Conservation (phyloP, 2,329 filamentous ascomycete genomes). For the Sporothrix curviconia region DNA sequence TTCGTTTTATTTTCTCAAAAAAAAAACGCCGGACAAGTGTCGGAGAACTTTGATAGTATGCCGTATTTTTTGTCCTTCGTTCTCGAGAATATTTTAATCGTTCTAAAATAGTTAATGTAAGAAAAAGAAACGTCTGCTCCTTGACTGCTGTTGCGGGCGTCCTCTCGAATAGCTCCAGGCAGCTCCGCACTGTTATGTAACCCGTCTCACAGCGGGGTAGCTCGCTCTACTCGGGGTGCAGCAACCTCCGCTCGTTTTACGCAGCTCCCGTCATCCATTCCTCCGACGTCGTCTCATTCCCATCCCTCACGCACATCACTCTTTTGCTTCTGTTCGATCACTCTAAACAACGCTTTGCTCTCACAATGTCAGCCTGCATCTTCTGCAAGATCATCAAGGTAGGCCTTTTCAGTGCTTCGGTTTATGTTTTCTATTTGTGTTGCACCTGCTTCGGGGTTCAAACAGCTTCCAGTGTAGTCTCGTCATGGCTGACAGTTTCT, state of each 20-base stretch:
- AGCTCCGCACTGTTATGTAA: neutral
- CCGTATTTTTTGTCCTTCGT: neutral
- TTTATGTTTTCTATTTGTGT: neutral
- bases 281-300: neutral
- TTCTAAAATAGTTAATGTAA: no score
- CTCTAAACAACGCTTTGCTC: constrained; percentile 10
- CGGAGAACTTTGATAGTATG: neutral
- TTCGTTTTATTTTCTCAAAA: neutral
- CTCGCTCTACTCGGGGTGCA: neutral
- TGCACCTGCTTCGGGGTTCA: no score
- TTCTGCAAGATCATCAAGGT: constrained; percentile 99
- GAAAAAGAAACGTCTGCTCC: no score
- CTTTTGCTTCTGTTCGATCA: neutral
- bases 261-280: neutral
- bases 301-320: neutral
- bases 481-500: neutral
- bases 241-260: neutral
- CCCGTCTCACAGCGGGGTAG: constrained; percentile 3
- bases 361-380: constrained; percentile 65
- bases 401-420: no score
- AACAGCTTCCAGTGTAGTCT: no score
- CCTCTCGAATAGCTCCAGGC: neutral
- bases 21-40: neutral
- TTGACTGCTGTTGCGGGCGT: no score
- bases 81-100: no score